A percentile compares a stretch with the other conserved stretches of the same genome.
phyloP scores from a whole-genome alignment of 148 eudicot species.

The Vaccinium macrocarpon region DNA sequence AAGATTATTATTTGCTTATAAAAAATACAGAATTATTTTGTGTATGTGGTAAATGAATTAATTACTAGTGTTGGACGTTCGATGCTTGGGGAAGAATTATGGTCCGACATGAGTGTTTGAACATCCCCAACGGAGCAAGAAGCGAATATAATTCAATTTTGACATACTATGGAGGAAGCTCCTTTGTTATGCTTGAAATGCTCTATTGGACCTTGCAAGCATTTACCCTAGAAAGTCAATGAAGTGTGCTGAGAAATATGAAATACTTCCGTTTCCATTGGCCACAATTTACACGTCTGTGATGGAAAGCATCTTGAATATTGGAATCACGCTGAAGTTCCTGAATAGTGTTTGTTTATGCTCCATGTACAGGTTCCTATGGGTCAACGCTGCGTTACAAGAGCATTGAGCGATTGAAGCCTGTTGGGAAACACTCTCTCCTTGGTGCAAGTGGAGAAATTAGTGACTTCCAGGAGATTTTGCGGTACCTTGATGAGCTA shows the following conservation, averaged over 20 bases:
- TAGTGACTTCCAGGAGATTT: conserved; percentile 92
- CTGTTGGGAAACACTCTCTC: conserved; percentile 87
- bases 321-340: background rate
- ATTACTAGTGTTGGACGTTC: background rate
- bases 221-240: background rate
- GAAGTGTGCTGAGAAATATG: background rate
- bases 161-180: background rate
- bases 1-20: background rate
- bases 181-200: background rate
- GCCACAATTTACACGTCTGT: background rate
- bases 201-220: background rate
- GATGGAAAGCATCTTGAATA: background rate
- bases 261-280: background rate
- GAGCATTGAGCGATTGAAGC: conserved; percentile 81
- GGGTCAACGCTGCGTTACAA: conserved; percentile 95
- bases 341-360: background rate
- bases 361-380: conserved; percentile 69
- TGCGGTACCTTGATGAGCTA: conserved; percentile 70
- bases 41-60: background rate
- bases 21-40: background rate
- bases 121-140: background rate
- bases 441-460: conserved; percentile 94
- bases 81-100: background rate
- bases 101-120: background rate
- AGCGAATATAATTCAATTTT: background rate